Conservation (phyloP, 1,284 basidiomycete species). For the Pisolithus thermaeus region DNA sequence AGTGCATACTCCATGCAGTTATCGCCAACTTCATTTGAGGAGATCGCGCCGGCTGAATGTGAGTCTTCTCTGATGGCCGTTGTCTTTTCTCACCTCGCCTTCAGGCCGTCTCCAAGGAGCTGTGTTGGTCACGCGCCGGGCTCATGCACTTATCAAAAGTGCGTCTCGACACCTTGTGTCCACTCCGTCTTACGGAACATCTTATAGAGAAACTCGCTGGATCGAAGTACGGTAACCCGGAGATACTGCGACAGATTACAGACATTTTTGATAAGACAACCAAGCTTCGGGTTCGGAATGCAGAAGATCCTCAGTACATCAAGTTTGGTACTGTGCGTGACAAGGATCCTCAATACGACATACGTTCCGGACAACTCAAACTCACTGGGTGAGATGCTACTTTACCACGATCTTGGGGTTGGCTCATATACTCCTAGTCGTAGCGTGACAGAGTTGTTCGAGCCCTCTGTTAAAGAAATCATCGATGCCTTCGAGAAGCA, state of each 20-base stretch:
- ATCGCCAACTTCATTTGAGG: constrained; percentile 31
- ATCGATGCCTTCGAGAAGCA: constrained; percentile 35
- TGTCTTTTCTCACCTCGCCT: constrained; percentile 5
- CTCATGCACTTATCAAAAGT: constrained; percentile 33
- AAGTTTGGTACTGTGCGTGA: constrained; percentile 45
- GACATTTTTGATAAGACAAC: constrained; percentile 47
- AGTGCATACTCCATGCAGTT: constrained; percentile 40
- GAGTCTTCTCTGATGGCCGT: constrained; percentile 11
- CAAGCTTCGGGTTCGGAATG: constrained; percentile 41
- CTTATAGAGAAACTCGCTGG: constrained; percentile 27
- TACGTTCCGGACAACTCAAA: constrained; percentile 42
- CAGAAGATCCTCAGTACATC: constrained; percentile 40
- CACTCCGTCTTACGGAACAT: constrained; percentile 16
- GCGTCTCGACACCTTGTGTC: constrained; percentile 1
- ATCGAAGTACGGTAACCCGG: constrained; percentile 25
- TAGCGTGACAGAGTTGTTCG: constrained; percentile 39
- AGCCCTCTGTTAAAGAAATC: constrained; percentile 41
- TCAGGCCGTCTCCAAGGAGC: constrained; percentile 33
- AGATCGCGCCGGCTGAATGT: constrained; percentile 39
- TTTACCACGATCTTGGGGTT: neutral
- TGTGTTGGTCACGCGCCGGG: constrained; percentile 39
- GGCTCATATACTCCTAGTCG: constrained; percentile 21
- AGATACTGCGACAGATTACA: constrained; percentile 38
- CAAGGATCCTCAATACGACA: constrained; percentile 38
- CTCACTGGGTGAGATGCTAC: constrained; percentile 32